Evolutionary conservation across 768 basidiomycete genomes (phyloP), one percentile per base, ranked within the genome.

Genomic region (Collybia sp.): DNA sequence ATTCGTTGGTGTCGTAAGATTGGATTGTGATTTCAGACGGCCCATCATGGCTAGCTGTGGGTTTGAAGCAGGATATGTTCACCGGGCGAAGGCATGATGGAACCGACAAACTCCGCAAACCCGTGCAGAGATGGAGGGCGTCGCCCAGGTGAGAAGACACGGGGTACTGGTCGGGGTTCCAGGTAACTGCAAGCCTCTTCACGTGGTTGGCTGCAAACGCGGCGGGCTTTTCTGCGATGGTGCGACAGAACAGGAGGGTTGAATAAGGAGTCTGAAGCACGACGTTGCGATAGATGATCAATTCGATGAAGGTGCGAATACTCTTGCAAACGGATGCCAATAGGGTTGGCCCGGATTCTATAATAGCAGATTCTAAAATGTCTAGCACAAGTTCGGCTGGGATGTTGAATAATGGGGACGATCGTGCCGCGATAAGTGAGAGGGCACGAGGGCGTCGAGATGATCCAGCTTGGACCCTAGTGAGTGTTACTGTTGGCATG

Each of bases 221-320:
- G 11, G 49, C 47, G 1, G 54, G 46, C 43, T 62, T 67, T 12
- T 56, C 52, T 13, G 53, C 49, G 15, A 57, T 55, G 9, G 70
- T 73, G 37, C 70, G 66, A 45, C 63, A 50, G 39, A 75, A 68
- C 13, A 70, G 60, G 11, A 56, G 43, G 33, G 71, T 50, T 6
- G 55, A 52, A 19, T 58, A 51, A 10, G 53, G 35, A 1, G 60
- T 58, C 45, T 65, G 53, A 15, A 75, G 61, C 18, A 69, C 61
- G 18, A 75, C 64, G 4, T 63, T 63, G 39, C 64, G 58, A 48
- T 75, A 75, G 19, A 73, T 39, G 18, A 72, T 62, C 30, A 43
- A 49, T 44, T 71, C 60, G 17, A 70, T 48, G 40, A 66, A 53
- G n/a, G 50, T 48, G 47, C 51, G 47, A 42, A 74, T 62, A 20